Conservation (phyloP, 179 eudicot genomes). For the Beta macrorhiza region DNA sequence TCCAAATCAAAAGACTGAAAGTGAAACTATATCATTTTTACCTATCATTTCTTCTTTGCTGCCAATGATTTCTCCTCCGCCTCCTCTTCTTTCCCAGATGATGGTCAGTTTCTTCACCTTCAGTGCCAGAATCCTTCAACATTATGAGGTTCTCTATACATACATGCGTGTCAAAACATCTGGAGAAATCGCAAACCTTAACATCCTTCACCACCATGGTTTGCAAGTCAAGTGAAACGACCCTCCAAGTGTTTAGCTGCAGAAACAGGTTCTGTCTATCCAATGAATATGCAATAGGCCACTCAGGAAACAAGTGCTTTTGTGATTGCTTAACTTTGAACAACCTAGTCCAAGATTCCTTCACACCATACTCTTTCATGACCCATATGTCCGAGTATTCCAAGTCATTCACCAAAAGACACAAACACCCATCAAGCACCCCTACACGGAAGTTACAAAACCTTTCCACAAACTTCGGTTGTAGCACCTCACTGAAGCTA, state of each 20-base stretch:
- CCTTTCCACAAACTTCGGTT: slow-evolving; percentile 26
- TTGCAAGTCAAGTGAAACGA: slow-evolving; percentile 25
- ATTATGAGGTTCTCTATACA: slow-evolving; percentile 33
- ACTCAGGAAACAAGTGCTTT: slow-evolving; percentile 22
- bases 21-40: not conserved
- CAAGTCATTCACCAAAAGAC: slow-evolving; percentile 34
- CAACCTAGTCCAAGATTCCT: slow-evolving; percentile 32
- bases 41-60: slow-evolving; percentile 15
- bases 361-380: slow-evolving; percentile 31
- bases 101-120: slow-evolving; percentile 14
- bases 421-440: slow-evolving; percentile 32
- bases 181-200: slow-evolving; percentile 20
- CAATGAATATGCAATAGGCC: slow-evolving; percentile 35
- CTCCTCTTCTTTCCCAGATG: slow-evolving; percentile 23
- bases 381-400: slow-evolving; percentile 31
- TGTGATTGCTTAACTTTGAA: slow-evolving; percentile 20
- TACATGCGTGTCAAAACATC: slow-evolving; percentile 34
- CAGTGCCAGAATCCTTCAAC: slow-evolving; percentile 24
- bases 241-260: slow-evolving; percentile 30
- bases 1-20: not conserved
- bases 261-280: slow-evolving; percentile 27
- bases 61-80: slow-evolving; percentile 16
- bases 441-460: slow-evolving; percentile 24
- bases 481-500: slow-evolving; percentile 26
- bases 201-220: slow-evolving; percentile 24